Percentiles rank a stretch among this genome's conserved stretches.
phyloP scores from a whole-genome alignment of 2,329 filamentous ascomycete species.

The Aspergillus calidoustus region DNA sequence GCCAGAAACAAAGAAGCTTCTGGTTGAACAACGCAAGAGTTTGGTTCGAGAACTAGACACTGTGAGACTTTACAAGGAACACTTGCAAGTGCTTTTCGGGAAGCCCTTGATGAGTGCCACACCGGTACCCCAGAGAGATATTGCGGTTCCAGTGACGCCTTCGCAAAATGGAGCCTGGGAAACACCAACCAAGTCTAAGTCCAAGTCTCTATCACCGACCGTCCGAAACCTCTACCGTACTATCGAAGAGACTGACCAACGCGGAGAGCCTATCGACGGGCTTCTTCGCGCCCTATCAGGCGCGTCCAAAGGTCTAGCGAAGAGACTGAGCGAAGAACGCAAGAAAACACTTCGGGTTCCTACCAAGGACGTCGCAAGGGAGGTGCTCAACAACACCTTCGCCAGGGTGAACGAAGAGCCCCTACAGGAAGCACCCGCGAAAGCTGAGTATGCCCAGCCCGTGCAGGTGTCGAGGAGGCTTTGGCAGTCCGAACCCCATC shows the following conservation, averaged over 20 bases:
- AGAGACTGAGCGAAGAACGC: slow-evolving; percentile 17
- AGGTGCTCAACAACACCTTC: slow-evolving; percentile 4
- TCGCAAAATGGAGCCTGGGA: slow-evolving; percentile 3
- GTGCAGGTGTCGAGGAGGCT: slow-evolving; percentile 19
- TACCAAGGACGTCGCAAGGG: neutral
- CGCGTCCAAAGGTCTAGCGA: slow-evolving; percentile 22
- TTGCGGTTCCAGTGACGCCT: slow-evolving; percentile 5
- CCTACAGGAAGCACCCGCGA: slow-evolving; percentile 2
- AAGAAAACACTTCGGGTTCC: slow-evolving; percentile 4
- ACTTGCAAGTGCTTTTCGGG: slow-evolving; percentile 34
- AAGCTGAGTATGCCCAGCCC: neutral
- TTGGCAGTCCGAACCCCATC: slow-evolving; percentile 24
- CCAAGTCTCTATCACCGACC: slow-evolving; percentile 22
- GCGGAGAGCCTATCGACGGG: slow-evolving; percentile 32
- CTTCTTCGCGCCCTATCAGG: slow-evolving; percentile 35
- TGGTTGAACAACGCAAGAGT: slow-evolving; percentile 43
- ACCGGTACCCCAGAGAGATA: slow-evolving; percentile 7
- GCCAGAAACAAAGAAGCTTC: slow-evolving; percentile 35
- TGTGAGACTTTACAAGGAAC: slow-evolving; percentile 42
- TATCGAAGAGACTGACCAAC: slow-evolving; percentile 36
- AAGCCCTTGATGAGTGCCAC: slow-evolving; percentile 10
- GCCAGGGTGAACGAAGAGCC: slow-evolving; percentile 6
- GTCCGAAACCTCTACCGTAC: slow-evolving; percentile 34
- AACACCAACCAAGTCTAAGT: slow-evolving; percentile 14
- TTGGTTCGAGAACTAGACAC: slow-evolving; percentile 44